These are phyloP conservation scores for Acephala macrosclerotiorum DNA, from an alignment of 2,329 filamentous ascomycete genomes.

Conservation along the genomic window DNA sequence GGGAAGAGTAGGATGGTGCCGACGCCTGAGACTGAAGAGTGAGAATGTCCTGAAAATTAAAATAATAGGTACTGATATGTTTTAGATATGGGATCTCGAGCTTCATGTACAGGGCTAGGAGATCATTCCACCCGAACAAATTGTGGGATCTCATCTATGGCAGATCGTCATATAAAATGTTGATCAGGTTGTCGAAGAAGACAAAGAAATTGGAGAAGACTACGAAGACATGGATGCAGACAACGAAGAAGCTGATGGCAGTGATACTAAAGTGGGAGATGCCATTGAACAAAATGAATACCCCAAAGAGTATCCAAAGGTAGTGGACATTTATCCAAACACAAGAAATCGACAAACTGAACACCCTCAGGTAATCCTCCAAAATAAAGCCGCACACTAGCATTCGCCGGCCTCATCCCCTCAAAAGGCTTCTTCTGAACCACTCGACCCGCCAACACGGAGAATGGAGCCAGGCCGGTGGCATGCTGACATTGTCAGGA, in stretches of 20 bases:
- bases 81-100: conserved; percentile 70
- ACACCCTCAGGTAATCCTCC: conserved; percentile 43
- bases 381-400: conserved; percentile 49
- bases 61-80: conserved; percentile 13
- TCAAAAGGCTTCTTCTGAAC: conserved; percentile 55
- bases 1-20: conserved; percentile 64
- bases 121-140: conserved; percentile 55
- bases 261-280: conserved; percentile 25
- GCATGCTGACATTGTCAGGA: conserved; percentile 47
- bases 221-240: conserved; percentile 38
- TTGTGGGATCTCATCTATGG: conserved; percentile 51
- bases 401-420: conserved; percentile 48
- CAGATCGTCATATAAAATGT: conserved; percentile 50
- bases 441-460: conserved; percentile 50
- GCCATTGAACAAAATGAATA: conserved; percentile 14
- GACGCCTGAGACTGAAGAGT: conserved; percentile 71
- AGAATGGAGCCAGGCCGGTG: conserved; percentile 54
- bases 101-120: conserved; percentile 70
- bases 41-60: conserved; percentile 49
- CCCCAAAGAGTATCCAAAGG: conserved; percentile 12
- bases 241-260: conserved; percentile 32
- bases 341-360: conserved; percentile 38
- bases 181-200: conserved; percentile 38
- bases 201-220: conserved; percentile 40
- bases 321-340: conserved; percentile 6